A percentile compares a stretch with the other conserved stretches of the same genome.
Conservation (phyloP, 495 filamentous ascomycete species). For the Evernia prunastri region DNA sequence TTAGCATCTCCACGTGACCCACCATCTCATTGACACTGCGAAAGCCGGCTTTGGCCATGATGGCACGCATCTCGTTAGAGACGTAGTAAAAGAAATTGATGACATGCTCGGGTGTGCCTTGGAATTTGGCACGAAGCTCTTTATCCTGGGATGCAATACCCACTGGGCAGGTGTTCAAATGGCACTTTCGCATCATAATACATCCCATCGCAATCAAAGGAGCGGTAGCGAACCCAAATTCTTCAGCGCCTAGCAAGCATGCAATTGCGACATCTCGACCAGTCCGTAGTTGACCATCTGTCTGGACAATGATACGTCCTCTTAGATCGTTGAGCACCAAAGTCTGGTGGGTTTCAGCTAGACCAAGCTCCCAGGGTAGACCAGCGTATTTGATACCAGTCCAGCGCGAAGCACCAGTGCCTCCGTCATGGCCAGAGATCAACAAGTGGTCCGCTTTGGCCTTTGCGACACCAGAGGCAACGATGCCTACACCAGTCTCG, state of each 20-base stretch:
- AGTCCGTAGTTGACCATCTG: constrained; percentile 91
- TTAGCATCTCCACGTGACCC: constrained; percentile 81
- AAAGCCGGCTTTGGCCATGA: constrained; percentile 96
- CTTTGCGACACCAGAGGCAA: constrained; percentile 97
- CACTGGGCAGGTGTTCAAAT: constrained; percentile 82
- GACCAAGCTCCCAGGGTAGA: constrained; percentile 95
- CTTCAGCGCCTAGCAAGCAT: constrained; percentile 92
- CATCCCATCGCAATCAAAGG: constrained; percentile 97
- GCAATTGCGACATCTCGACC: constrained; percentile 95
- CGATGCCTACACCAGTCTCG: constrained; percentile 96
- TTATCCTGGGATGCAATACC: constrained; percentile 97
- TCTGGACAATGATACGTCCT: constrained; percentile 95
- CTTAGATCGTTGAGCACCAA: constrained; percentile 97
- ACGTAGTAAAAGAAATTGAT: constrained; percentile 99
- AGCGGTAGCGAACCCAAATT: constrained; percentile 97
- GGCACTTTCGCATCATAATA: constrained; percentile 85
- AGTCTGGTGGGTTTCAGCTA: constrained; percentile 97
- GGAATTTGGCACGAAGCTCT: constrained; percentile 90
- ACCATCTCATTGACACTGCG: constrained; percentile 98
- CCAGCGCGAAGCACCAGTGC: constrained; percentile 96
- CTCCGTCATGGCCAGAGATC: constrained; percentile 97
- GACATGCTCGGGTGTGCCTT: constrained; percentile 90
- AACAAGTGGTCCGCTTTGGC: constrained; percentile 97
- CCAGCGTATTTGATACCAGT: constrained; percentile 99
- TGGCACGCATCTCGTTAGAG: constrained; percentile 92